phyloP scores from a whole-genome alignment of 306 rosid species.

The Vachellia collinsii region DNA sequence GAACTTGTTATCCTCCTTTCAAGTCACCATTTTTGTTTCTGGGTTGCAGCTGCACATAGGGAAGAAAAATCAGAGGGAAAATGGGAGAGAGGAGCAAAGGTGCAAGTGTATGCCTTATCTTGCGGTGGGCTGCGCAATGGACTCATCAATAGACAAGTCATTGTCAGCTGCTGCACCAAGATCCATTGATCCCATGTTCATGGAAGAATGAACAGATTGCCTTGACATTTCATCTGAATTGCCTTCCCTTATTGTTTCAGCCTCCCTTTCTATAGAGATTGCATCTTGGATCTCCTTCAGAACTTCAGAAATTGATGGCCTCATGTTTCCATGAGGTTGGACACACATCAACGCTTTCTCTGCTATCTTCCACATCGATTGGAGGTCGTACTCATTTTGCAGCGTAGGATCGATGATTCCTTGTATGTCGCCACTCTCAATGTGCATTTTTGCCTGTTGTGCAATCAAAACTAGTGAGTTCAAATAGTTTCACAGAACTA shows the following conservation, averaged over 20 bases:
- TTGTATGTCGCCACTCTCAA: constrained; percentile 95
- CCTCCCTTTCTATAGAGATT: constrained; percentile 71
- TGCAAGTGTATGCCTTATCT: constrained; percentile 49
- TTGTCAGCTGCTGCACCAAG: constrained; percentile 61
- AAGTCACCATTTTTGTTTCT: not conserved
- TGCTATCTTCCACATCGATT: constrained; percentile 98
- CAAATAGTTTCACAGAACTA: constrained; percentile 8
- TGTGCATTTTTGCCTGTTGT: constrained; percentile 79
- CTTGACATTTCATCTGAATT: constrained; percentile 70
- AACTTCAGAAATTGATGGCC: constrained; percentile 95
- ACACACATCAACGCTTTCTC: constrained; percentile 98
- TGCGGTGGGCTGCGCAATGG: constrained; percentile 75
- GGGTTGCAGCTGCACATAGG: constrained; percentile 2
- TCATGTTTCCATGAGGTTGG: constrained; percentile 81
- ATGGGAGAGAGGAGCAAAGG: not conserved
- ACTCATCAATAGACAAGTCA: constrained; percentile 74
- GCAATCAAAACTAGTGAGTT: constrained; percentile 6
- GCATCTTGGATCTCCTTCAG: constrained; percentile 98
- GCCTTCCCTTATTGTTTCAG: constrained; percentile 57
- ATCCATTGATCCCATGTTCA: constrained; percentile 70
- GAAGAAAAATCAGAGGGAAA: not conserved
- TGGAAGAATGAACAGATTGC: constrained; percentile 71
- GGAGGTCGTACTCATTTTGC: constrained; percentile 68
- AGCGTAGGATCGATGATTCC: constrained; percentile 87
- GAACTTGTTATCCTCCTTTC: not conserved